Evolutionary conservation across 2,329 filamentous ascomycete species (phyloP).

Genomic region (Chrysoporthe cubensis): DNA sequence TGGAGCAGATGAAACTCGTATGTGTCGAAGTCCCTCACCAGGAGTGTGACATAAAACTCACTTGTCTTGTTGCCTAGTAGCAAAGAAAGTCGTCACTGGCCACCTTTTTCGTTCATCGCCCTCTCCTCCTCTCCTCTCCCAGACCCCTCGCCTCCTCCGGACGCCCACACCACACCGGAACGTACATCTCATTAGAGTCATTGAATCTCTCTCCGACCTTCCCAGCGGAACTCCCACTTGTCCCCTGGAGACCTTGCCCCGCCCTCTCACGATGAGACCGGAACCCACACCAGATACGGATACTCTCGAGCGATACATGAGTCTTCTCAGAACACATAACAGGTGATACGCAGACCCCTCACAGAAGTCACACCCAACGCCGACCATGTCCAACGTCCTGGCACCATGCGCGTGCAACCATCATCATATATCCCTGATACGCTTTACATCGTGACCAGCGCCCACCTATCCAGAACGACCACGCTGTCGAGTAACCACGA

Average conservation of each 20-base stretch:
- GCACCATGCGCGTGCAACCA: background rate
- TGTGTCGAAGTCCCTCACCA: background rate
- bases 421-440: background rate
- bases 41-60: background rate
- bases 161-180: background rate
- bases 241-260: background rate
- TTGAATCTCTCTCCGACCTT: background rate
- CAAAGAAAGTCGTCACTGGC: background rate
- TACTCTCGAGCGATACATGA: background rate
- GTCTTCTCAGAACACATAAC: background rate
- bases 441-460: background rate
- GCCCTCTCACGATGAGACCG: background rate
- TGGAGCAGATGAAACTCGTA: background rate
- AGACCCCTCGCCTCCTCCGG: background rate
- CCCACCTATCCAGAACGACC: background rate
- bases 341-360: background rate
- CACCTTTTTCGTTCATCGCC: background rate
- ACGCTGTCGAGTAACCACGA: background rate
- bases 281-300: background rate
- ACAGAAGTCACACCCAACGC: background rate
- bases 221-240: background rate
- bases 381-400: conserved; percentile 3
- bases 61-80: background rate
- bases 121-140: background rate
- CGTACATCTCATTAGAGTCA: background rate